Evolutionary conservation across 1,284 basidiomycete species (phyloP), one percentile per base, ranked within the genome.

Genomic region (Erythrobasidium hasegawianum): DNA sequence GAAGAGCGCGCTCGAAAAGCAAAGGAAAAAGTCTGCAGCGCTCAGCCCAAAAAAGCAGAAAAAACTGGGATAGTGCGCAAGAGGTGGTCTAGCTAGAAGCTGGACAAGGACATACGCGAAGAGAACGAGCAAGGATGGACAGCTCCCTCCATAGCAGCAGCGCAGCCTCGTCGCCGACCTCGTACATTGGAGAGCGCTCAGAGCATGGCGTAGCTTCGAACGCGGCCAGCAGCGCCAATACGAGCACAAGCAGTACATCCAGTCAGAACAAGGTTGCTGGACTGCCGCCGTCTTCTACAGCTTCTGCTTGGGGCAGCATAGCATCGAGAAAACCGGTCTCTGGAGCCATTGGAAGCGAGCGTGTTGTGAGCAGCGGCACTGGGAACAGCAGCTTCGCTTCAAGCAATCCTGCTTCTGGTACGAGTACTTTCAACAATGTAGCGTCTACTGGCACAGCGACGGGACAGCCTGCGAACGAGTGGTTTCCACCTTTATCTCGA

Each of bases 341-440:
- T 53, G 50, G 50, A 53, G 50, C 50, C 18, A 53, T 53, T 22
- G 50, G 50, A n/a, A 53, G 50, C 50, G 22, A 53, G 50, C 18
- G 50, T 16, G 26, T 16, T 20, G 50, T 53, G 18, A 53, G 50
- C 26, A 8, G 33, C 33, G 11, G 5, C 11, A 33, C 5, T 11
- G 33, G 5, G n/a, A n/a, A n/a, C 33, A 33, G 33, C 11, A 33
- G 33, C 33, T 33, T 33, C 11, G 33, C 33, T 33, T 5, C 33
- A 33, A 33, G 11, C 11, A 11, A 11, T 33, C 33, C 33, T 33
- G 11, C 33, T 5, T 33, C 33, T 33, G 33, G 33, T 33, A 33
- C 33, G 11, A 33, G 33, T 33, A 33, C 33, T 11, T 33, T 14
- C 7, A 47, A 24, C 45, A 47, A 24, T 14, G 45, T n/a, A 47